Evolutionary conservation across 2,329 filamentous ascomycete species (phyloP), one percentile per base, ranked within the genome.

Genomic region (Trichophyton mentagrophytes): DNA sequence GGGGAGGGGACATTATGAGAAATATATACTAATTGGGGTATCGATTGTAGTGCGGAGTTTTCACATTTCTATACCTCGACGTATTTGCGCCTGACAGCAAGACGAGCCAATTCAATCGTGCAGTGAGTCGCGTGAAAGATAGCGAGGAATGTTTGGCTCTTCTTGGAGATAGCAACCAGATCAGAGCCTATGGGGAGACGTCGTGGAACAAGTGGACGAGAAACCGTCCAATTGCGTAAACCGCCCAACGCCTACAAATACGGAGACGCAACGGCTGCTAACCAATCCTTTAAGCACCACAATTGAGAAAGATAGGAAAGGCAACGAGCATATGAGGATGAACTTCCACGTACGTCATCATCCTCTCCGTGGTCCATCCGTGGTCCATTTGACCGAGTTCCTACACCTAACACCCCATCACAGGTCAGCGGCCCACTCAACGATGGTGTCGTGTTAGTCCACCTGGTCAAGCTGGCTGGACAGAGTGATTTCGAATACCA

Each of bases 51-150:
- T 85, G 85, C 63, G 85, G 84, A n/a, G 87, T 96, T 8, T 81
- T 80, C 60, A 90, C 89, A 67, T 80, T 93, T 57, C 79, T 95
- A 22, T 95, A 87, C 74, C 82, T 83, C 3, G 90, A 95, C 64
- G 88, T 95, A 51, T 89, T 95, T 72, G 87, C 88, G 3, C 82
- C 88, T 20, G 87, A 91, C 69, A 93, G 89, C 77, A 91, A 90
- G 74, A 92, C 87, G 15, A 83, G 85, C 61, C 85, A 93, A 71
- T 96, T 95, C 80, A 95, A 95, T 76, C 86, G 88, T 64, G 89
- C 89, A 0, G 87, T 95, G 56, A 83, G 88, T 69, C 84, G 85
- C 63, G 85, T 97, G 70, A 89, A 86, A 71, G 80, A 81, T 59
- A 87, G 95, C 69, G 72, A 81, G 0, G 79, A 83, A 61, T 95